Evolutionary conservation across 2,329 filamentous ascomycete species (phyloP).

Genomic region (Falciphora oryzae): DNA sequence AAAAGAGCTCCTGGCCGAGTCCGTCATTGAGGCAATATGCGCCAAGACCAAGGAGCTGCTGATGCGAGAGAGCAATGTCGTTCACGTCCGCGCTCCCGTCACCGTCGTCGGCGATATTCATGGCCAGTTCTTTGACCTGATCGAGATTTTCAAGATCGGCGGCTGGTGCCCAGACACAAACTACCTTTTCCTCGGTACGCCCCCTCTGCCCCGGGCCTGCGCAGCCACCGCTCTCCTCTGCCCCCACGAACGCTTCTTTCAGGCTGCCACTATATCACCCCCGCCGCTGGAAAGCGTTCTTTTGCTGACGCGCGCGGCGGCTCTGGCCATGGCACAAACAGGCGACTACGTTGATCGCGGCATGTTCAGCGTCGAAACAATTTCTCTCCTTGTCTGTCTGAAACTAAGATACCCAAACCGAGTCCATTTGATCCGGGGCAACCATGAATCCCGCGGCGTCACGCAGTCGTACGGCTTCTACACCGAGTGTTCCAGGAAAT

Average conservation of each 20-base stretch:
- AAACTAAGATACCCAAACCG: constrained; percentile 95
- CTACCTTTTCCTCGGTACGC: constrained; percentile 86
- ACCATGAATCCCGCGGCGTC: constrained; percentile 95
- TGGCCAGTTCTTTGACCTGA: constrained; percentile 97
- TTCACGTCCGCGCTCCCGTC: constrained; percentile 90
- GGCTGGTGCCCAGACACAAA: constrained; percentile 97
- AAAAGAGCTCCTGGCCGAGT: constrained; percentile 91
- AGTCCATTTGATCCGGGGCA: constrained; percentile 93
- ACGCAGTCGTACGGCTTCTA: constrained; percentile 99
- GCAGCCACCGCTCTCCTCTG: neutral
- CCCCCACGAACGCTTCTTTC: too few relatives aligned
- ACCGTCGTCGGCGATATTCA: constrained; percentile 98
- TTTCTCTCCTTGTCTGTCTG: constrained; percentile 92
- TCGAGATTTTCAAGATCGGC: constrained; percentile 98
- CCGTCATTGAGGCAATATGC: constrained; percentile 97
- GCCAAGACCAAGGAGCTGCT: constrained; percentile 97
- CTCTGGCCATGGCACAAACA: constrained; percentile 27
- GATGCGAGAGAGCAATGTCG: constrained; percentile 99
- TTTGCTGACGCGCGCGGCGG: constrained; percentile 3
- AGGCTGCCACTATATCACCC: too few relatives aligned
- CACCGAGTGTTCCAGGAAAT: constrained; percentile 95
- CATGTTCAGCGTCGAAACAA: constrained; percentile 98
- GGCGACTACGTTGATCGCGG: constrained; percentile 98
- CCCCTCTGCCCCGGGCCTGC: constrained; percentile 7
- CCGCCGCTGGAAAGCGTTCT: neutral